Percentiles rank a stretch among this genome's conserved stretches.
Conservation (phyloP, 495 filamentous ascomycete genomes). For the Daldinia concentrica region DNA sequence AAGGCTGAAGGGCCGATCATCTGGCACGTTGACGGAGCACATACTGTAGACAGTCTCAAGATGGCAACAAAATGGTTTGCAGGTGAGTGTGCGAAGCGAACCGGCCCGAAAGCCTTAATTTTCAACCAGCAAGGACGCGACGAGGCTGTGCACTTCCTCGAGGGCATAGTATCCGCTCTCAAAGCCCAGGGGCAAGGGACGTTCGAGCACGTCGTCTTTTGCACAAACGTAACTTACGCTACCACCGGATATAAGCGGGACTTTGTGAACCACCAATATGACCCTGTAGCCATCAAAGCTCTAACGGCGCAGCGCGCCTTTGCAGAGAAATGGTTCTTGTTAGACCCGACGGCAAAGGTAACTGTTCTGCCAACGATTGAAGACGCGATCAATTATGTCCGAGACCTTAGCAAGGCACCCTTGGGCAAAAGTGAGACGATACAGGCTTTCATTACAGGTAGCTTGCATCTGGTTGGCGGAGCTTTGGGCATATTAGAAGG, state of each 20-base stretch:
- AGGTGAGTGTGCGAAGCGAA: conserved; percentile 50
- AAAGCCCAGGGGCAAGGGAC: conserved; percentile 57
- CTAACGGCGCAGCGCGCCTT: conserved; percentile 79
- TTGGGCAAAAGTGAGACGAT: conserved; percentile 45
- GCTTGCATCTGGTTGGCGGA: conserved; percentile 68
- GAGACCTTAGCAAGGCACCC: conserved; percentile 54
- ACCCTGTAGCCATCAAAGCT: conserved; percentile 70
- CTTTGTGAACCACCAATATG: conserved; percentile 78
- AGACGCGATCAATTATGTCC: conserved; percentile 78
- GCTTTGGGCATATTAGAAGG: conserved; percentile 61
- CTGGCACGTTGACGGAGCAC: conserved; percentile 93
- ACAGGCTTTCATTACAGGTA: conserved; percentile 68
- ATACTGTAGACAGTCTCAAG: conserved; percentile 88
- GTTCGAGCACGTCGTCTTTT: conserved; percentile 88
- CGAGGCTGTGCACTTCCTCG: conserved; percentile 75
- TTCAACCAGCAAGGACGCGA: conserved; percentile 96
- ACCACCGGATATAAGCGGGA: conserved; percentile 75
- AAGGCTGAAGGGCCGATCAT: conserved; percentile 69
- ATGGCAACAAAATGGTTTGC: conserved; percentile 83
- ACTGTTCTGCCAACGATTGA: conserved; percentile 81
- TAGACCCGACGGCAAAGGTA: conserved; percentile 70
- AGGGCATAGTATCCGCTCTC: conserved; percentile 68
- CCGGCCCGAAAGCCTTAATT: conserved; percentile 71
- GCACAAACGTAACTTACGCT: conserved; percentile 84
- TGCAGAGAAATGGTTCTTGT: conserved; percentile 72